Evolutionary conservation across 2,329 filamentous ascomycete genomes (phyloP).

Genomic region (Aspergillus sp.): DNA sequence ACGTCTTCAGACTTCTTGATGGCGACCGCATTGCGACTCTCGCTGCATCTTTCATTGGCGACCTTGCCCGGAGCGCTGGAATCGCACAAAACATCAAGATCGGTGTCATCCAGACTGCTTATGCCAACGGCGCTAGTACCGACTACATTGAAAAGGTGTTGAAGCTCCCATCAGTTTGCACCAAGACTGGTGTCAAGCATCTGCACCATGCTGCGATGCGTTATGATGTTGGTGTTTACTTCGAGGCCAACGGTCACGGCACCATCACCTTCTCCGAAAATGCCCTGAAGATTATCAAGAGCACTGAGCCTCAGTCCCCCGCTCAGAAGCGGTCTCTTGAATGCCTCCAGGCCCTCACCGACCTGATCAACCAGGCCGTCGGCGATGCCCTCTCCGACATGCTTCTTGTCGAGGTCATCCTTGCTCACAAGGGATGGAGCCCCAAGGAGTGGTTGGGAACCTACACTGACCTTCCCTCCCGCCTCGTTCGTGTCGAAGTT

Average conservation of each 20-base stretch:
- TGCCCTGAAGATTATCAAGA: slow-evolving; percentile 72
- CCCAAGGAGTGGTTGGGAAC: slow-evolving; percentile 88
- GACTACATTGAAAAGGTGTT: slow-evolving; percentile 85
- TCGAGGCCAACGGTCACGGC: slow-evolving; percentile 96
- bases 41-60: slow-evolving; percentile 86
- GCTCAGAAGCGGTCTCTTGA: slow-evolving; percentile 87
- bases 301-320: slow-evolving; percentile 79
- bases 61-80: slow-evolving; percentile 75
- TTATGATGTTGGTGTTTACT: slow-evolving; percentile 95
- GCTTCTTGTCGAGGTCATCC: slow-evolving; percentile 90
- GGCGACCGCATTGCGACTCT: slow-evolving; percentile 96
- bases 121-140: slow-evolving; percentile 93
- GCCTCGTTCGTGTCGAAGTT: slow-evolving; percentile 89
- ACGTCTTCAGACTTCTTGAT: slow-evolving; percentile 85
- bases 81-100: slow-evolving; percentile 78
- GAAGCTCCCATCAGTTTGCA: slow-evolving; percentile 85
- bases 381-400: slow-evolving; percentile 95
- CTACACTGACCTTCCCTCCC: slow-evolving; percentile 91
- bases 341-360: slow-evolving; percentile 73
- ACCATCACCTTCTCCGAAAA: slow-evolving; percentile 90
- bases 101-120: slow-evolving; percentile 94
- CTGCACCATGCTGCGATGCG: slow-evolving; percentile 94
- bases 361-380: slow-evolving; percentile 97
- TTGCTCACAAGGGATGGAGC: slow-evolving; percentile 90
- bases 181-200: slow-evolving; percentile 93